Percentiles rank a stretch among this genome's conserved stretches.
Conservation (phyloP, 495 filamentous ascomycete genomes). For the Penicillium pancosmium region DNA sequence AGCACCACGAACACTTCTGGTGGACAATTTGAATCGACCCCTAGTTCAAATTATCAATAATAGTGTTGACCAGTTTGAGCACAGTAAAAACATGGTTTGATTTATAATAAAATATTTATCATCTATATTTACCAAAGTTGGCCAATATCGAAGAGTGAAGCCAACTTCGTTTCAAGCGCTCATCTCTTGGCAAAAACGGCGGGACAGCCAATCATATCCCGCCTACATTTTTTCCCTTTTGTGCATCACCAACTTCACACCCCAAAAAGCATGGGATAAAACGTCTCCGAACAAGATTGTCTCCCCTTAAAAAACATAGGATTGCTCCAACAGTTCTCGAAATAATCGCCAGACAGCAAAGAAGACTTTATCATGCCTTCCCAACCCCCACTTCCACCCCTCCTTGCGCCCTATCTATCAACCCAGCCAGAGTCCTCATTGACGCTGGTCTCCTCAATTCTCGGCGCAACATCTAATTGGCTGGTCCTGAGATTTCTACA, state of each 20-base stretch:
- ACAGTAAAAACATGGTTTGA: background rate
- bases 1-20: too few relatives aligned
- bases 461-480: conserved; percentile 76
- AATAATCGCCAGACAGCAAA: background rate
- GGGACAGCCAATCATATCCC: conserved; percentile 34
- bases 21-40: too few relatives aligned
- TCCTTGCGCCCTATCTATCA: conserved; percentile 67
- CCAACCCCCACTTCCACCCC: conserved; percentile 62
- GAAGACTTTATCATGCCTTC: conserved; percentile 43
- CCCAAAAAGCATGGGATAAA: background rate
- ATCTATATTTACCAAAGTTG: background rate
- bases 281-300: background rate
- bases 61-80: too few relatives aligned
- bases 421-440: conserved; percentile 55
- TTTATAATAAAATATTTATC: background rate
- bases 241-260: conserved; percentile 20
- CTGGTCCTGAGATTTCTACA: conserved; percentile 67
- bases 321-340: background rate
- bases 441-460: conserved; percentile 70
- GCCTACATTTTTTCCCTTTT: conserved; percentile 39
- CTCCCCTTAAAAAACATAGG: background rate
- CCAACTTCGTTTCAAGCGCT: background rate
- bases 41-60: too few relatives aligned
- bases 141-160: background rate
- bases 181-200: background rate